Evolutionary conservation across 1,284 basidiomycete genomes (phyloP), one percentile per base, ranked within the genome.

Genomic region (Entoloma clypeatum): DNA sequence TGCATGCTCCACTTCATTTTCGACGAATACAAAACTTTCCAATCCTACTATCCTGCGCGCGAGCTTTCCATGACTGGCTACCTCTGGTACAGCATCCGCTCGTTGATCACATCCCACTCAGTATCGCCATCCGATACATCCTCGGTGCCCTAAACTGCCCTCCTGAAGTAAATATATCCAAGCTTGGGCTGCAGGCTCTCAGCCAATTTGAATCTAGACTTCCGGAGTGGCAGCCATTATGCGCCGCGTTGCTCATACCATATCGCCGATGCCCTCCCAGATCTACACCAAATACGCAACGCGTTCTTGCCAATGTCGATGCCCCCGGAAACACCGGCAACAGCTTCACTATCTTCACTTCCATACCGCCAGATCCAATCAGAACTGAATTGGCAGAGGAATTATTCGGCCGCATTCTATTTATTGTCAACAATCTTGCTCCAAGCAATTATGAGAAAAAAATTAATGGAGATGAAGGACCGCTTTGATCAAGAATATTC

Each of bases 11-110:
- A 98, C 69, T 96, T 97, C 69, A 80, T 99, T 40, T 99, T 99
- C 65, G 96, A 99, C 79, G 96, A 99, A 71, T 97, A 97, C 79
- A 93, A 94, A 60, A 99, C 97, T 74, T 97, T 99, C 79, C 92
- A 96, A 61, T 88, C 90, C 38, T 92, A 78, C 61, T 95, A 99
- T 59, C 96, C 96, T 10, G 77, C 89, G 21, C 89, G 92, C 48
- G 93, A 99, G 68, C 77, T 99, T 34, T 82, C 86, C 31, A 93
- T 99, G 82, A 99, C 96, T 1, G 96, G 91, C 36, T 88, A 92
- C 56, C 78, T 99, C 24, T 99, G 53, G 96, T 99, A 54, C 92
- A 97, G 58, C 82, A 88, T 57, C 82, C 92, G 56, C 79, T 99
- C 28, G 86, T 99, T 59, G 93, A 98, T 61, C 89, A 89, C 58